Evolutionary conservation across 2,329 filamentous ascomycete genomes (phyloP), one percentile per base, ranked within the genome.

Genomic region (Endocalyx cinctus): DNA sequence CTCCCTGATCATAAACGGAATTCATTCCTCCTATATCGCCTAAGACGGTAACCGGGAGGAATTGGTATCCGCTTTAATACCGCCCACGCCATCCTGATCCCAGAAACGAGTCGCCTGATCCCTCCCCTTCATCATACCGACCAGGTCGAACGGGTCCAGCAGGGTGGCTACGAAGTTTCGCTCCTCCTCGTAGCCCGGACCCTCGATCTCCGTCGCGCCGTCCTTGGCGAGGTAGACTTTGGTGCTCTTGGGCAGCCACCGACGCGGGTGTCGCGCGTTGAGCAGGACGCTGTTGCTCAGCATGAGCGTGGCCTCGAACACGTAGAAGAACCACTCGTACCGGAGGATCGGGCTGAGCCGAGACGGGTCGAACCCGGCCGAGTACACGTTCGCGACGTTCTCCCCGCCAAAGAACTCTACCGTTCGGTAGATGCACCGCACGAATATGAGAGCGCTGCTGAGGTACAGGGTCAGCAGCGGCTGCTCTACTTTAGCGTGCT

Each of bases 291-390:
- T 59, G 43, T 78, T 78, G 27, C 46, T 25, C 1, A 77, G 44
- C 74, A 78, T 78, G 10, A 75, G 50, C 0, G 49, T 42, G 2
- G 63, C 69, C 55, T 79, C 74, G 37, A 78, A 78, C 14, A 77
- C 61, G 45, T 71, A 76, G 41, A 79, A 79, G 52, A 67, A 78
- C 64, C 66, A 74, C 51, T 79, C 74, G 42, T 76, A 71, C 15
- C 70, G 62, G n/a, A 77, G 38, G 15, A 74, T 54, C 0, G 69
- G 64, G 10, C 60, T 66, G 2, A 72, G 41, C 2, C 43, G 47
- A 18, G 32, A 43, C 4, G 56, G 52, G 22, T 66, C 62, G 29
- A 66, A 55, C 3, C 51, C 57, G 7, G 62, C 49, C 18, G 61
- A 56, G 27, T 54, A 58, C 15, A 61, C 55, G 16, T 69, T 56